A percentile compares a stretch with the other conserved stretches of the same genome.
phyloP scores from a whole-genome alignment of 495 filamentous ascomycete genomes.

The Lasiosphaeris hirsuta region DNA sequence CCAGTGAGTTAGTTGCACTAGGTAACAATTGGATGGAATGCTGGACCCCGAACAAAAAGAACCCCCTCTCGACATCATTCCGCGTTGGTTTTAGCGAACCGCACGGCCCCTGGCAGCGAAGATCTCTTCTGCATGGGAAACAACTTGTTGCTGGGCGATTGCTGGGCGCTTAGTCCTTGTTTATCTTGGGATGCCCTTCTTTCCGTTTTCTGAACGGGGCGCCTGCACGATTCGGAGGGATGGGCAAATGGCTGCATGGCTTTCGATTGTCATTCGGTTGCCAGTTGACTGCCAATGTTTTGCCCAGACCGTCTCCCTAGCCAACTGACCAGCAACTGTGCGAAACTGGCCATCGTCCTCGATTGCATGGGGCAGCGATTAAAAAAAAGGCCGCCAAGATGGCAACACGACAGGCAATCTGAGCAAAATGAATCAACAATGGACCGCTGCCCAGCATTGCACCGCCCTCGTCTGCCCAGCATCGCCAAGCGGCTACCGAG shows the following conservation, averaged over 20 bases:
- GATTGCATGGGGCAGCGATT: neutral
- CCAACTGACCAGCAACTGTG: neutral
- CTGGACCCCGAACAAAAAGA: no score
- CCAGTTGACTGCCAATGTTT: constrained; percentile 1
- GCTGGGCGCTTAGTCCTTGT: no score
- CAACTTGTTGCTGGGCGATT: no score
- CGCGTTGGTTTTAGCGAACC: no score
- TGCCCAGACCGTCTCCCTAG: neutral
- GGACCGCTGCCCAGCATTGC: constrained; percentile 11
- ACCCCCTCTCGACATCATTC: no score
- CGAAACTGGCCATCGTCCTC: neutral
- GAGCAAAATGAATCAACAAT: neutral
- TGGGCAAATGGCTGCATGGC: neutral
- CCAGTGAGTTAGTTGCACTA: no score
- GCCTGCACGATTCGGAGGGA: no score
- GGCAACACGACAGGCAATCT: constrained; percentile 9
- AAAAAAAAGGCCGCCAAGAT: constrained; percentile 11
- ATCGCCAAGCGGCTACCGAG: constrained; percentile 23
- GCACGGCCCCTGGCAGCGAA: no score
- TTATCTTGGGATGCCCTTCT: no score
- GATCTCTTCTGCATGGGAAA: no score
- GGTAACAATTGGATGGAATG: no score
- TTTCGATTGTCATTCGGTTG: neutral
- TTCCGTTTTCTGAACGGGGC: no score
- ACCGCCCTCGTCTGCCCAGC: constrained; percentile 19